Conservation (phyloP, 2,329 filamentous ascomycete genomes). For the Pleurostoma richardsiae region DNA sequence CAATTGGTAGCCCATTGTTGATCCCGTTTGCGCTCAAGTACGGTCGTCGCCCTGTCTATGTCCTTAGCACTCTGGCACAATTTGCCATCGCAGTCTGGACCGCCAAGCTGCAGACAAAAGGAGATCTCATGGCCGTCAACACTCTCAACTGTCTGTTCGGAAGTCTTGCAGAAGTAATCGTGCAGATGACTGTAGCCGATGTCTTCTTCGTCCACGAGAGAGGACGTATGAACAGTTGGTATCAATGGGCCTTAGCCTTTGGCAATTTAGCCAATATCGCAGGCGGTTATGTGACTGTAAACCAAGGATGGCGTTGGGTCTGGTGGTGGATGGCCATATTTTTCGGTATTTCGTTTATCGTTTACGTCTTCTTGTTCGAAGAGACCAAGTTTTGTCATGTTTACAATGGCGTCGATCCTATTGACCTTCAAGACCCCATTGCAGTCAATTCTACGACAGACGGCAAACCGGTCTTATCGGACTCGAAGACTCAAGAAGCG, state of each 20-base stretch:
- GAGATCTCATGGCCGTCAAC: slow-evolving; percentile 37
- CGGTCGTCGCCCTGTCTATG: slow-evolving; percentile 37
- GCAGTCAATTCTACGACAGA: slow-evolving; percentile 6
- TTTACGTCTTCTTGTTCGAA: slow-evolving; percentile 7
- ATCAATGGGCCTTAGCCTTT: slow-evolving; percentile 29
- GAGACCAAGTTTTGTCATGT: slow-evolving; percentile 5
- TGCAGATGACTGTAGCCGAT: slow-evolving; percentile 41
- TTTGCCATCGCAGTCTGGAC: slow-evolving; percentile 31
- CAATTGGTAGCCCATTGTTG: slow-evolving; percentile 33
- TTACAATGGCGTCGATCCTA: too few relatives aligned
- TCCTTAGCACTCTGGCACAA: slow-evolving; percentile 32
- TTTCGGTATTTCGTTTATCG: slow-evolving; percentile 6
- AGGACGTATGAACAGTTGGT: slow-evolving; percentile 40
- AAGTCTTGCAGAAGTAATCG: slow-evolving; percentile 33
- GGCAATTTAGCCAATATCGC: slow-evolving; percentile 10
- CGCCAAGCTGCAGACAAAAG: slow-evolving; percentile 31
- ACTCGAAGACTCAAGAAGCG: neutral
- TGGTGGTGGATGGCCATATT: slow-evolving; percentile 10
- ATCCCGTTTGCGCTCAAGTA: slow-evolving; percentile 40
- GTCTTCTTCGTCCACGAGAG: slow-evolving; percentile 43
- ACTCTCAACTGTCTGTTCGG: slow-evolving; percentile 36
- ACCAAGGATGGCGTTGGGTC: slow-evolving; percentile 9
- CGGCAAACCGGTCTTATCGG: neutral
- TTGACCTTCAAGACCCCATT: too few relatives aligned
- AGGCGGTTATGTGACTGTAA: slow-evolving; percentile 7